phyloP scores from a whole-genome alignment of 805 yeast species.

The Lipomyces oligophaga region DNA sequence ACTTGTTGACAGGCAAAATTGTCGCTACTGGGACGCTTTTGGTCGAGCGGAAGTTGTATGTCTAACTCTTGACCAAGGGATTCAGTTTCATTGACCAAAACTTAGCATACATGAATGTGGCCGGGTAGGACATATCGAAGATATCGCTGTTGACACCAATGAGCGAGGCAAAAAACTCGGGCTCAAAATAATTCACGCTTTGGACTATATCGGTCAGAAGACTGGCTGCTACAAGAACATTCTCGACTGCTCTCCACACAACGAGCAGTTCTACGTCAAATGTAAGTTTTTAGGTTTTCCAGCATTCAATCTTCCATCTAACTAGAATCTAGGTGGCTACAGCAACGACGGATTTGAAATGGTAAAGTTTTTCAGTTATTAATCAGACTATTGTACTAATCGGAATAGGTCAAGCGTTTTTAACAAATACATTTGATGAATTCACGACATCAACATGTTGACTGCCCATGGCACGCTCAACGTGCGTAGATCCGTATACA shows the following conservation, averaged over 20 bases:
- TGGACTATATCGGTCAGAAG: constrained; percentile 56
- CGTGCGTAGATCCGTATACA: constrained; percentile 88
- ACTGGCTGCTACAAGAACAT: constrained; percentile 71
- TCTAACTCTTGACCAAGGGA: background rate
- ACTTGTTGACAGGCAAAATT: constrained; percentile 45
- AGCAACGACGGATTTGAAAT: constrained; percentile 25
- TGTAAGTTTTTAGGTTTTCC: constrained; percentile 42
- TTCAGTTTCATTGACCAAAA: background rate
- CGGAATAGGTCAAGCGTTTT: constrained; percentile 2
- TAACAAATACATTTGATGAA: background rate
- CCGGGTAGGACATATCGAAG: constrained; percentile 89
- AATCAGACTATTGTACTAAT: background rate
- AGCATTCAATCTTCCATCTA: background rate
- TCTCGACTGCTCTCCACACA: constrained; percentile 80
- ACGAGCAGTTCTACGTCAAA: constrained; percentile 80
- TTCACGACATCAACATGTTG: constrained; percentile 56
- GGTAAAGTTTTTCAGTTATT: constrained; percentile 2
- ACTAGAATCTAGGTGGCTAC: constrained; percentile 18
- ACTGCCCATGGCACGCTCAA: constrained; percentile 92
- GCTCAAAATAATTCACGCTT: constrained; percentile 53
- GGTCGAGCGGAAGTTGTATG: constrained; percentile 61
- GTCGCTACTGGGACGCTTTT: constrained; percentile 83
- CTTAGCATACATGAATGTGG: constrained; percentile 73
- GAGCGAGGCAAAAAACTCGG: constrained; percentile 89
- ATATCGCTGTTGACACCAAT: constrained; percentile 68